These are phyloP conservation scores for Hydnum rufescens DNA, from an alignment of 768 basidiomycete genomes.

Conservation along the genomic window DNA sequence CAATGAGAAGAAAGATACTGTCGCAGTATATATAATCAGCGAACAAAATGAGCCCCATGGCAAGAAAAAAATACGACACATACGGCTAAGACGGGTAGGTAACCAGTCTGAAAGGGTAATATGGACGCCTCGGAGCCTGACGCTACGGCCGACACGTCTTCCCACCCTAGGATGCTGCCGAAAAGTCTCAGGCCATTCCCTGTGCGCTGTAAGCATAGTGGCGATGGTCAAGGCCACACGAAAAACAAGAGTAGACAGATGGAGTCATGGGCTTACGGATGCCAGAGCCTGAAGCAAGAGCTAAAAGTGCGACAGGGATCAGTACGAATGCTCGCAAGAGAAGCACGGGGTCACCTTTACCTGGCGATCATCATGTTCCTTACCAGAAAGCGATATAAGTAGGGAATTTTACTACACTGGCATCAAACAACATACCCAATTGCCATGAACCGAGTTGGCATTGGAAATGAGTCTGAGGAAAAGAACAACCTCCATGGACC, in stretches of 20 bases:
- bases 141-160: too few species aligned
- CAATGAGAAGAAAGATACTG: neutral
- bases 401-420: neutral
- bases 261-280: neutral
- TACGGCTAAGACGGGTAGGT: neutral
- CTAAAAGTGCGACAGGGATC: neutral
- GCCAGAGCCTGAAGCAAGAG: neutral
- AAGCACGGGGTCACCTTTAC: neutral
- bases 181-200: neutral
- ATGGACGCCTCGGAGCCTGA: too few species aligned
- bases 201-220: neutral
- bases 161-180: neutral
- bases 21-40: neutral
- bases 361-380: neutral
- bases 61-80: neutral
- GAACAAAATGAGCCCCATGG: neutral
- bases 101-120: too few species aligned
- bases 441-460: neutral
- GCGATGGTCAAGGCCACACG: neutral
- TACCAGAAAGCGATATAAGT: neutral
- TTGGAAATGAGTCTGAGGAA: neutral
- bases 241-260: too few species aligned
- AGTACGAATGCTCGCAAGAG: neutral
- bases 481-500: neutral
- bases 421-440: neutral